A percentile compares a stretch with the other conserved stretches of the same genome.
phyloP scores from a whole-genome alignment of 2,329 filamentous ascomycete species.

The Fusarium abutilonis region DNA sequence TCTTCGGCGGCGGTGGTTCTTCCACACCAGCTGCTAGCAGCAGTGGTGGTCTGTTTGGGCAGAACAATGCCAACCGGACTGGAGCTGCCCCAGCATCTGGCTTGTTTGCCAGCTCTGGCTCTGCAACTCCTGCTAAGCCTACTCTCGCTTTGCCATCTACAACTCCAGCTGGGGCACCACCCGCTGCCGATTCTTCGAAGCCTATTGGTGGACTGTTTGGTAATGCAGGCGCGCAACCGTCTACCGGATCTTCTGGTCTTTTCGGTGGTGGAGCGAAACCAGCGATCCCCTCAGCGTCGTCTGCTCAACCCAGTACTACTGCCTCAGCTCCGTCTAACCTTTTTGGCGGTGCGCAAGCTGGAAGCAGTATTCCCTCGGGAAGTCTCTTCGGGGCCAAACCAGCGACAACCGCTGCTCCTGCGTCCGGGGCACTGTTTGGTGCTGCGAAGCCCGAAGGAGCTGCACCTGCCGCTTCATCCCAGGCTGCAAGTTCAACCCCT shows the following conservation, averaged over 20 bases:
- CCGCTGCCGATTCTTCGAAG: constrained; percentile 50
- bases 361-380: constrained; percentile 45
- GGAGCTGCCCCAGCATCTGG: constrained; percentile 42
- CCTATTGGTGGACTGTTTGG: constrained; percentile 42
- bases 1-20: constrained; percentile 47
- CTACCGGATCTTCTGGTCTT: constrained; percentile 41
- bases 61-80: constrained; percentile 41
- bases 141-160: constrained; percentile 61
- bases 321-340: constrained; percentile 42
- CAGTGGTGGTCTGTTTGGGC: constrained; percentile 40
- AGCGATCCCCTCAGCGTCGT: constrained; percentile 36
- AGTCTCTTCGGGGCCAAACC: constrained; percentile 50
- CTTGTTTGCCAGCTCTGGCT: constrained; percentile 46
- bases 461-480: constrained; percentile 26
- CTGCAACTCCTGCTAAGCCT: constrained; percentile 58
- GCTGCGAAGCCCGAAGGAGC: constrained; percentile 41
- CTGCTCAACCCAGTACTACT: constrained; percentile 33
- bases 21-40: constrained; percentile 34
- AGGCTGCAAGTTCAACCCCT: constrained; percentile 37
- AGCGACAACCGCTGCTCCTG: constrained; percentile 40
- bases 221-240: constrained; percentile 34
- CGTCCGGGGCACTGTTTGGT: constrained; percentile 40
- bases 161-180: constrained; percentile 66
- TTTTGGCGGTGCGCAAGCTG: constrained; percentile 50
- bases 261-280: constrained; percentile 47